Conservation (phyloP, 2,329 filamentous ascomycete genomes). For the Juglanconis juglandina region DNA sequence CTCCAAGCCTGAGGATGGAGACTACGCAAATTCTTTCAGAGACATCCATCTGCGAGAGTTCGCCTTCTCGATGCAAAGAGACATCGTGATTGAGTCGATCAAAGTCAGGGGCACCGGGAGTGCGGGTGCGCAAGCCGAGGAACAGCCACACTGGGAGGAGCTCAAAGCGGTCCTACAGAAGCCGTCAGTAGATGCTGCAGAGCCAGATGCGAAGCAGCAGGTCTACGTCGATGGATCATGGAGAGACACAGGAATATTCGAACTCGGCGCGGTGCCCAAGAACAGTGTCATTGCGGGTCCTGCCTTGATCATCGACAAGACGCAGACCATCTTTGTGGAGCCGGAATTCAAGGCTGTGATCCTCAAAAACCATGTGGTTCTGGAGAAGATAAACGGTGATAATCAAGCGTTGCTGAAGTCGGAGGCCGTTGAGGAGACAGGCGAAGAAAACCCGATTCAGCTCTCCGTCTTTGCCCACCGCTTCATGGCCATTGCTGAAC, state of each 20-base stretch:
- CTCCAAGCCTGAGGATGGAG: constrained; percentile 31
- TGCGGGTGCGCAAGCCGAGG: constrained; percentile 13
- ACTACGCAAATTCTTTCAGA: constrained; percentile 35
- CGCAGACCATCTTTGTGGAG: constrained; percentile 29
- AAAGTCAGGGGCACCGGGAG: constrained; percentile 30
- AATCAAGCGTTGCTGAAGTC: not conserved
- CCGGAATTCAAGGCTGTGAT: constrained; percentile 27
- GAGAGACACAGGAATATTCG: constrained; percentile 26
- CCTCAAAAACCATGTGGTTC: constrained; percentile 24
- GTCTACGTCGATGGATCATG: constrained; percentile 29
- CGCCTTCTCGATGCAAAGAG: constrained; percentile 34
- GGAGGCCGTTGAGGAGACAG: not conserved
- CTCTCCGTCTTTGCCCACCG: constrained; percentile 54
- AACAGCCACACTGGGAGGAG: constrained; percentile 19
- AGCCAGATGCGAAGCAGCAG: constrained; percentile 20
- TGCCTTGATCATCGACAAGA: constrained; percentile 25
- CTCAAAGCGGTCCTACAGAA: constrained; percentile 5
- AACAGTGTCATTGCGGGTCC: constrained; percentile 13
- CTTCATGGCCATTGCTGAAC: constrained; percentile 58
- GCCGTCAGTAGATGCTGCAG: constrained; percentile 3
- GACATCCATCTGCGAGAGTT: constrained; percentile 38
- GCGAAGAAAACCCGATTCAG: constrained; percentile 41
- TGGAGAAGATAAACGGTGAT: not conserved
- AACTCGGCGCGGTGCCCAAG: constrained; percentile 23
- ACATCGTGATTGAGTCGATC: constrained; percentile 39